A percentile compares a stretch with the other conserved stretches of the same genome.
phyloP scores from a whole-genome alignment of 371 early-diverging fungal species.

The Mortierella sp. region DNA sequence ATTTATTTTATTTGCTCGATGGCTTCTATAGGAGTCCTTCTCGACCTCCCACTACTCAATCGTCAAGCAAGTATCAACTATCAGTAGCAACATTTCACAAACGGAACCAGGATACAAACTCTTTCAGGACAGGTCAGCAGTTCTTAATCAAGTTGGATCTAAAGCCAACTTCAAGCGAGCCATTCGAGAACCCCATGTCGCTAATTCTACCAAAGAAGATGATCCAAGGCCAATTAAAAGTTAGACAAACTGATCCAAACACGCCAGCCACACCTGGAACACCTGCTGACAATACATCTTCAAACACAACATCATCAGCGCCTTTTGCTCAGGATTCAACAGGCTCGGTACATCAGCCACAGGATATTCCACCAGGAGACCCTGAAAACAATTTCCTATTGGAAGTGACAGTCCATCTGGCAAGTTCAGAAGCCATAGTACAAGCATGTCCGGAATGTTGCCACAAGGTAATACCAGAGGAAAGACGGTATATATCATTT shows the following conservation, averaged over 20 bases:
- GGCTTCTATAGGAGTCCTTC: conserved; percentile 19
- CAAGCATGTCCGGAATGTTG: conserved; percentile 55
- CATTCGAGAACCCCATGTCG: conserved; percentile 44
- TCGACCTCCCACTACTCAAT: conserved; percentile 21
- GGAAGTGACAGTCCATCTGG: conserved; percentile 47
- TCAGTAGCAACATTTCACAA: conserved; percentile 53
- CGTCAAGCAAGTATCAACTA: conserved; percentile 38
- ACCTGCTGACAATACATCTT: background rate
- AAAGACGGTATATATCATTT: background rate
- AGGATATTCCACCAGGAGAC: conserved; percentile 24
- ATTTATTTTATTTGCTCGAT: background rate
- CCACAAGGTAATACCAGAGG: conserved; percentile 34
- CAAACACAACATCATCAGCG: background rate
- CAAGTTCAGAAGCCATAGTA: conserved; percentile 47
- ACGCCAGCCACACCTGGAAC: conserved; percentile 1
- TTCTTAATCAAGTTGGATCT: conserved; percentile 52
- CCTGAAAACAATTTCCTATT: conserved; percentile 35
- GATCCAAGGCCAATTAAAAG: conserved; percentile 50
- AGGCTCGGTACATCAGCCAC: conserved; percentile 4
- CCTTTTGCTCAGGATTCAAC: conserved; percentile 6
- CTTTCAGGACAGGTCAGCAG: conserved; percentile 55
- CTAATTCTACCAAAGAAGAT: conserved; percentile 48
- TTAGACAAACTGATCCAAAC: conserved; percentile 31
- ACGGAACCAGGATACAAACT: conserved; percentile 54
- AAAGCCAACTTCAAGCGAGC: conserved; percentile 21